Conservation (phyloP, 768 basidiomycete genomes). For the Coprinopsis marcescibilis region DNA sequence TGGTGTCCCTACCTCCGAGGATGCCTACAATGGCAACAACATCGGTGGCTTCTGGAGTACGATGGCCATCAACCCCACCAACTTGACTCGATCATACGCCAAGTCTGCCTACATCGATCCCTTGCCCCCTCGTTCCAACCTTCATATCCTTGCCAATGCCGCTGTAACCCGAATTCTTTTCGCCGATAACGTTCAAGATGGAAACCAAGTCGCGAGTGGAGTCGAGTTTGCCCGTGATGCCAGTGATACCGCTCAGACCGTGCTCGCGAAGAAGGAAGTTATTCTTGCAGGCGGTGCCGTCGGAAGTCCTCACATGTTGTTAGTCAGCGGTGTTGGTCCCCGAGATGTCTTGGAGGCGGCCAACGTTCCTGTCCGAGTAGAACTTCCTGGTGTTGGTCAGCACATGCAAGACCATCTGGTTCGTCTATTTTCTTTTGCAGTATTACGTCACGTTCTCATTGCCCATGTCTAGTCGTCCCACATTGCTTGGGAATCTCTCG, state of each 20-base stretch:
- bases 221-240: slow-evolving; percentile 35
- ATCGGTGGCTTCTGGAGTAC: slow-evolving; percentile 52
- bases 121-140: slow-evolving; percentile 54
- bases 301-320: slow-evolving; percentile 48
- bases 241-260: slow-evolving; percentile 27
- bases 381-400: slow-evolving; percentile 57
- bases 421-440: slow-evolving; percentile 7
- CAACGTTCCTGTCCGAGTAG: slow-evolving; percentile 37
- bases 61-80: slow-evolving; percentile 54
- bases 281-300: slow-evolving; percentile 48
- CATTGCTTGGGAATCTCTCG: slow-evolving; percentile 17
- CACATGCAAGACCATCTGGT: slow-evolving; percentile 49
- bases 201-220: slow-evolving; percentile 27
- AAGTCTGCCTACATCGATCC: slow-evolving; percentile 63
- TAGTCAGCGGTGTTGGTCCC: slow-evolving; percentile 57
- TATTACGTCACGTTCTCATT: neutral
- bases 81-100: slow-evolving; percentile 66
- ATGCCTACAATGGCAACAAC: slow-evolving; percentile 45
- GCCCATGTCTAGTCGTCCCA: slow-evolving; percentile 16
- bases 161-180: slow-evolving; percentile 51
- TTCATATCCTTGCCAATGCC: slow-evolving; percentile 54
- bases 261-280: slow-evolving; percentile 57
- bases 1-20: slow-evolving; percentile 39
- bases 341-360: slow-evolving; percentile 41
- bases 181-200: slow-evolving; percentile 44